Conservation (phyloP, 1,284 basidiomycete genomes). For the Tranzscheliella williamsii region DNA sequence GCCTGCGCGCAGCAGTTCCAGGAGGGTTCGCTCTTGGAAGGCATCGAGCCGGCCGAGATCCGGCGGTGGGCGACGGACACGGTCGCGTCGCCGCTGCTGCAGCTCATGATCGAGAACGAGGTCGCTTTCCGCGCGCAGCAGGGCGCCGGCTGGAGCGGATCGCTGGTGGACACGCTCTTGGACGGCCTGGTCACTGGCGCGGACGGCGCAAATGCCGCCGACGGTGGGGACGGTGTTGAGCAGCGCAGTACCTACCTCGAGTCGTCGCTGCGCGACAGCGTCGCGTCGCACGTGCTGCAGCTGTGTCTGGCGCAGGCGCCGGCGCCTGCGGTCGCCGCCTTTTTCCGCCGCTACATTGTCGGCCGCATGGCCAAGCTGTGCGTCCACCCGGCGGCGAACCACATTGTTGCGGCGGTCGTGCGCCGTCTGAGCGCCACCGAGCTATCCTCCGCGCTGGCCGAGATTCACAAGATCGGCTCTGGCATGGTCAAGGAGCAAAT, state of each 20-base stretch:
- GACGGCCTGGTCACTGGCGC: slow-evolving; percentile 23
- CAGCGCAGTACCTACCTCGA: slow-evolving; percentile 31
- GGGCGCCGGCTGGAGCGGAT: slow-evolving; percentile 8
- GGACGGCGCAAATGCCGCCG: neutral
- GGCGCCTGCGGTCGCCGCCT: slow-evolving; percentile 11
- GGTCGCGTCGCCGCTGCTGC: slow-evolving; percentile 47
- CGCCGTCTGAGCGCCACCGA: slow-evolving; percentile 10
- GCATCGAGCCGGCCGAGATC: slow-evolving; percentile 7
- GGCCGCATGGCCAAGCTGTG: slow-evolving; percentile 49
- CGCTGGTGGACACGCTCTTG: slow-evolving; percentile 40
- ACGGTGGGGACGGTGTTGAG: slow-evolving; percentile 25
- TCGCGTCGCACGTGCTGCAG: slow-evolving; percentile 54
- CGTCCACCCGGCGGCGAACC: slow-evolving; percentile 55
- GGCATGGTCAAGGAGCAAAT: slow-evolving; percentile 35
- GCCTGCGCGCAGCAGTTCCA: slow-evolving; percentile 9
- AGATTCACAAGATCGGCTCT: slow-evolving; percentile 17
- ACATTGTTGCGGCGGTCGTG: slow-evolving; percentile 43
- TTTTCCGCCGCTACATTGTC: slow-evolving; percentile 47
- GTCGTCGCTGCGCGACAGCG: slow-evolving; percentile 49
- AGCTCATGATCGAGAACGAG: slow-evolving; percentile 43
- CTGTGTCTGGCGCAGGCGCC: slow-evolving; percentile 21
- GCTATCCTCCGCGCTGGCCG: slow-evolving; percentile 1
- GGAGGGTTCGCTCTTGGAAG: slow-evolving; percentile 7
- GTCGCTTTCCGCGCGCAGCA: neutral
- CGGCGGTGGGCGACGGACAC: slow-evolving; percentile 36